These are phyloP conservation scores for Cladosporium sphaerospermum DNA, from an alignment of 2,329 filamentous ascomycete genomes.

Conservation along the genomic window DNA sequence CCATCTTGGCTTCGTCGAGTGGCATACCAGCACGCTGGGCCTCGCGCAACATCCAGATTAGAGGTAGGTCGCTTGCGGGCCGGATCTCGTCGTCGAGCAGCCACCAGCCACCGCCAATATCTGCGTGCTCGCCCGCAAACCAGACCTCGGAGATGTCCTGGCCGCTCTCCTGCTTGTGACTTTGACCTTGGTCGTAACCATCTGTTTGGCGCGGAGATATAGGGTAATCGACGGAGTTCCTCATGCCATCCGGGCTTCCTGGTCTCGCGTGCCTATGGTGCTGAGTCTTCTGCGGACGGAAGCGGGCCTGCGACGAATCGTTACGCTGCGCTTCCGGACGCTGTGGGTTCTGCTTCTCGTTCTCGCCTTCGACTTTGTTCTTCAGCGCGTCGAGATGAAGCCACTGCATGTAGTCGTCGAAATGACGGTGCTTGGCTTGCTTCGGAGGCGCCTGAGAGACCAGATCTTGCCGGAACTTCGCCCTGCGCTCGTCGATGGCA, in stretches of 20 bases:
- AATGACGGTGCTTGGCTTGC: slow-evolving; percentile 16
- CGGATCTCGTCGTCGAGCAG: slow-evolving; percentile 8
- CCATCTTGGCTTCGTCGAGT: slow-evolving; percentile 59
- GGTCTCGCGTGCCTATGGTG: not conserved
- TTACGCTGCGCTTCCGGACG: slow-evolving; percentile 11
- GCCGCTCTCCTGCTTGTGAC: slow-evolving; percentile 18
- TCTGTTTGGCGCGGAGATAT: not conserved
- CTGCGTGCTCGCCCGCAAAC: slow-evolving; percentile 61
- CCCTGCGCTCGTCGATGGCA: slow-evolving; percentile 63
- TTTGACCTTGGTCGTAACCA: slow-evolving; percentile 4
- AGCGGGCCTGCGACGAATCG: slow-evolving; percentile 10
- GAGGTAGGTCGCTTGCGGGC: slow-evolving; percentile 14
- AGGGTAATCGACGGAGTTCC: slow-evolving; percentile 18
- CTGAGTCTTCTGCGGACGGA: slow-evolving; percentile 11
- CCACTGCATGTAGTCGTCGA: slow-evolving; percentile 8
- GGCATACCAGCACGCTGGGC: slow-evolving; percentile 59
- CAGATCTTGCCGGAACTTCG: slow-evolving; percentile 66
- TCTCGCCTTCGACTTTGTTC: slow-evolving; percentile 15
- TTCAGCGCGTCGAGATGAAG: slow-evolving; percentile 3
- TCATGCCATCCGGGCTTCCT: slow-evolving; percentile 22
- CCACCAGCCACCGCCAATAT: slow-evolving; percentile 17
- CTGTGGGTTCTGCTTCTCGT: slow-evolving; percentile 11
- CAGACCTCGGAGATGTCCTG: slow-evolving; percentile 68
- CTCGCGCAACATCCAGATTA: slow-evolving; percentile 53
- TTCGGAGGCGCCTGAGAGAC: slow-evolving; percentile 41